phyloP scores from a whole-genome alignment of 2,329 filamentous ascomycete genomes.

The Metarhizium rileyi region DNA sequence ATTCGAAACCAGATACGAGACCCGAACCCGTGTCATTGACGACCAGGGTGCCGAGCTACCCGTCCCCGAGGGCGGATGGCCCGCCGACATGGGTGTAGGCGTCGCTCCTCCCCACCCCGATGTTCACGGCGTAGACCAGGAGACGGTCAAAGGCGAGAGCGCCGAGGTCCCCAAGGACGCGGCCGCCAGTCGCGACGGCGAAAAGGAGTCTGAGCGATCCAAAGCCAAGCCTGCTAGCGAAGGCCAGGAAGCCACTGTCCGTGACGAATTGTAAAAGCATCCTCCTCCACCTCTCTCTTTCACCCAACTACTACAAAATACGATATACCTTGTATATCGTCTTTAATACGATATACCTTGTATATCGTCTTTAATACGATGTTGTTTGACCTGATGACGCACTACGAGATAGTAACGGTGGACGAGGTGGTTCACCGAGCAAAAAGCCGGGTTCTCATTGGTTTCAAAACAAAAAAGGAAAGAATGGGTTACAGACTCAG shows the following conservation, averaged over 20 bases:
- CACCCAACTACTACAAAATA: background rate
- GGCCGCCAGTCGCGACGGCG: conserved; percentile 45
- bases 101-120: conserved; percentile 52
- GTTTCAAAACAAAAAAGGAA: too few relatives aligned
- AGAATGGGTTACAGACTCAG: background rate
- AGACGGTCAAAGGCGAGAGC: conserved; percentile 38
- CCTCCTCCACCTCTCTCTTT: background rate
- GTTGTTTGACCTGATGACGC: background rate
- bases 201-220: conserved; percentile 45
- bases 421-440: background rate
- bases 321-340: background rate
- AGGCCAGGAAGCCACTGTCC: conserved; percentile 44
- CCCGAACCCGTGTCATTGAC: conserved; percentile 78
- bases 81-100: conserved; percentile 24
- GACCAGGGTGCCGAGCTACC: conserved; percentile 67
- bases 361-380: background rate
- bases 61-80: conserved; percentile 30
- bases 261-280: conserved; percentile 26
- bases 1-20: conserved; percentile 93
- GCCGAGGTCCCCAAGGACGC: conserved; percentile 30
- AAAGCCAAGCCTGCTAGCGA: conserved; percentile 55
- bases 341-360: background rate
- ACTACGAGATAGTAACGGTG: background rate
- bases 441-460: too few relatives aligned
- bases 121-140: conserved; percentile 49